These are phyloP conservation scores for Fusarium zealandicum DNA, from an alignment of 2,329 filamentous ascomycete genomes.

Conservation along the genomic window DNA sequence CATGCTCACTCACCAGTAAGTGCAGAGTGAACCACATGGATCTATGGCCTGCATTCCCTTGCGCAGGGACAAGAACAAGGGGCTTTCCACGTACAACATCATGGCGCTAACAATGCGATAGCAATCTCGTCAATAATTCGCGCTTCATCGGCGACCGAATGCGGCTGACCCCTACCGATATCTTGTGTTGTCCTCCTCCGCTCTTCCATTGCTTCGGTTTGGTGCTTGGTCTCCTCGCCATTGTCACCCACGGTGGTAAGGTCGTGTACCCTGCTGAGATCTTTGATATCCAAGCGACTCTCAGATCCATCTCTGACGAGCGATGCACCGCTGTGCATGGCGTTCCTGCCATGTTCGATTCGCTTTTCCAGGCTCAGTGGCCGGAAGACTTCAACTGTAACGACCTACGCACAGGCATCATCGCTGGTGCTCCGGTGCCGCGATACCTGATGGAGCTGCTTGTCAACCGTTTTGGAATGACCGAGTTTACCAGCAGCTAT, in stretches of 20 bases:
- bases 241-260: slow-evolving; percentile 76
- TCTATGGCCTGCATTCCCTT: background rate
- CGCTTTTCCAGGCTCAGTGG: slow-evolving; percentile 59
- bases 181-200: slow-evolving; percentile 82
- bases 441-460: slow-evolving; percentile 77
- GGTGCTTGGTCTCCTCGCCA: slow-evolving; percentile 76
- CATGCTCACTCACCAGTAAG: slow-evolving; percentile 75
- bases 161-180: slow-evolving; percentile 69
- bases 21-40: slow-evolving; percentile 6
- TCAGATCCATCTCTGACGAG: slow-evolving; percentile 71
- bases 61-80: background rate
- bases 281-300: slow-evolving; percentile 72
- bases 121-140: slow-evolving; percentile 69
- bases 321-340: slow-evolving; percentile 79
- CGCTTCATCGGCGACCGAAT: slow-evolving; percentile 78
- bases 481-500: slow-evolving; percentile 74
- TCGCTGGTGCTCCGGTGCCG: slow-evolving; percentile 80
- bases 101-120: slow-evolving; percentile 39
- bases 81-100: background rate
- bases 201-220: slow-evolving; percentile 88
- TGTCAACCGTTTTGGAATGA: slow-evolving; percentile 75
- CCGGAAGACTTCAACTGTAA: slow-evolving; percentile 54
- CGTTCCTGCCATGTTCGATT: slow-evolving; percentile 86
- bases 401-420: slow-evolving; percentile 75
- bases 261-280: slow-evolving; percentile 79